Percentiles rank a stretch among this genome's conserved stretches.
These are phyloP conservation scores for Rhizopus sp. DNA, from an alignment of 371 early-diverging fungal genomes.

Conservation along the genomic window DNA sequence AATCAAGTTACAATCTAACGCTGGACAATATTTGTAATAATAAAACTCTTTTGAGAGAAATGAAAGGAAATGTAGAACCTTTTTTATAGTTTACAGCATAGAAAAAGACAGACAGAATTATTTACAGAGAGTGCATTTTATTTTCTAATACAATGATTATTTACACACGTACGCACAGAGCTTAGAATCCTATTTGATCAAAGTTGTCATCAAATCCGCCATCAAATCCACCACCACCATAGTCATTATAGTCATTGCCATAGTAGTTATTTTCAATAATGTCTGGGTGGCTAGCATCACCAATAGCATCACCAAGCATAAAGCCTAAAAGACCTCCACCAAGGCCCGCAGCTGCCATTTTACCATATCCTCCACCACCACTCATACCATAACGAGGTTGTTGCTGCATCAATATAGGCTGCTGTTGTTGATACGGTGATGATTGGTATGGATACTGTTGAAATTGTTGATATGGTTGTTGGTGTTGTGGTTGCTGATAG, in stretches of 20 bases:
- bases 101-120: too few relatives aligned
- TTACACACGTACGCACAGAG: too few relatives aligned
- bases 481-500: slow-evolving; percentile 22
- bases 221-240: slow-evolving; percentile 30
- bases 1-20: too few relatives aligned
- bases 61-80: too few relatives aligned
- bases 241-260: slow-evolving; percentile 32
- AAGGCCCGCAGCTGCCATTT: slow-evolving; percentile 37
- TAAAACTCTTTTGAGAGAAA: too few relatives aligned
- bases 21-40: too few relatives aligned
- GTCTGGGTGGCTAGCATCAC: slow-evolving; percentile 24
- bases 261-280: slow-evolving; percentile 37
- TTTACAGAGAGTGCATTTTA: too few relatives aligned
- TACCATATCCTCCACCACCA: slow-evolving; percentile 22
- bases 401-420: slow-evolving; percentile 8
- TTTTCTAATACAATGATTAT: too few relatives aligned
- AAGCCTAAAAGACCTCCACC: slow-evolving; percentile 44
- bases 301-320: slow-evolving; percentile 38
- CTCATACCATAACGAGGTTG: slow-evolving; percentile 12
- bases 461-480: slow-evolving; percentile 22
- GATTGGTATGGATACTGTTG: slow-evolving; percentile 26
- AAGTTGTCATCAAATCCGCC: neutral
- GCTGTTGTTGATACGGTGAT: slow-evolving; percentile 8
- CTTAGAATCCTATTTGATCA: slow-evolving; percentile 4
- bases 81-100: too few relatives aligned